Conservation (phyloP, 2,329 filamentous ascomycete species). For the Aspergillus costaricaensis region DNA sequence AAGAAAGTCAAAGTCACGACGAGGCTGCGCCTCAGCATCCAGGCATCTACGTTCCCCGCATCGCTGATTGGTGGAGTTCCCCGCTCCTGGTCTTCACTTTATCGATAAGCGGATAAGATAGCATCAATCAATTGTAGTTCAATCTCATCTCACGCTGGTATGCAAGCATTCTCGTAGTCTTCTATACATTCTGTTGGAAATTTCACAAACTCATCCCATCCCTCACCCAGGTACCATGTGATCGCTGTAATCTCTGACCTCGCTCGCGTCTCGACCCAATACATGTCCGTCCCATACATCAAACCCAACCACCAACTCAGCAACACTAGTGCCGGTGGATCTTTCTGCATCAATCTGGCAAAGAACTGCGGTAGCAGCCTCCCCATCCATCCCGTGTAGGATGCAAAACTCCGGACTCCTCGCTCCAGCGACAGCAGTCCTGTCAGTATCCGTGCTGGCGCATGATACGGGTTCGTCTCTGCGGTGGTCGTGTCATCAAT, state of each 20-base stretch:
- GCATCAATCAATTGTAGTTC: background rate
- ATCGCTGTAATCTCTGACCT: slow-evolving; percentile 40
- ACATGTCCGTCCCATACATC: slow-evolving; percentile 27
- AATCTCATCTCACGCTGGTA: background rate
- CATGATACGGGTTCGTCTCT: slow-evolving; percentile 39
- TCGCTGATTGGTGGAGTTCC: slow-evolving; percentile 24
- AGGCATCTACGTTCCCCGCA: slow-evolving; percentile 32
- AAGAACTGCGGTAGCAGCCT: slow-evolving; percentile 33
- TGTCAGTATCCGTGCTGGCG: slow-evolving; percentile 38
- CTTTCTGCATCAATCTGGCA: slow-evolving; percentile 31
- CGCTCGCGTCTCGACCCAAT: slow-evolving; percentile 35
- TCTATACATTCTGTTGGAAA: slow-evolving; percentile 31
- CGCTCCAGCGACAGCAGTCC: slow-evolving; percentile 33
- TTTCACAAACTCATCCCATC: slow-evolving; percentile 32
- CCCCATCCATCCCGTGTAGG: slow-evolving; percentile 39
- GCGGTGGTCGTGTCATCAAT: slow-evolving; percentile 33
- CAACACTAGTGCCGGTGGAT: slow-evolving; percentile 35
- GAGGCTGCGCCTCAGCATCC: slow-evolving; percentile 12
- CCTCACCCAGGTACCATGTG: slow-evolving; percentile 39
- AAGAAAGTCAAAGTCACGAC: slow-evolving; percentile 2
- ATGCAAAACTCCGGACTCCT: slow-evolving; percentile 23
- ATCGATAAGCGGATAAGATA: background rate
- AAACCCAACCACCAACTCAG: slow-evolving; percentile 40
- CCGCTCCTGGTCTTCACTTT: background rate
- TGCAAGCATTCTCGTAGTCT: background rate